Evolutionary conservation across 2,329 filamentous ascomycete species (phyloP).

Genomic region (Fulvia fulva): DNA sequence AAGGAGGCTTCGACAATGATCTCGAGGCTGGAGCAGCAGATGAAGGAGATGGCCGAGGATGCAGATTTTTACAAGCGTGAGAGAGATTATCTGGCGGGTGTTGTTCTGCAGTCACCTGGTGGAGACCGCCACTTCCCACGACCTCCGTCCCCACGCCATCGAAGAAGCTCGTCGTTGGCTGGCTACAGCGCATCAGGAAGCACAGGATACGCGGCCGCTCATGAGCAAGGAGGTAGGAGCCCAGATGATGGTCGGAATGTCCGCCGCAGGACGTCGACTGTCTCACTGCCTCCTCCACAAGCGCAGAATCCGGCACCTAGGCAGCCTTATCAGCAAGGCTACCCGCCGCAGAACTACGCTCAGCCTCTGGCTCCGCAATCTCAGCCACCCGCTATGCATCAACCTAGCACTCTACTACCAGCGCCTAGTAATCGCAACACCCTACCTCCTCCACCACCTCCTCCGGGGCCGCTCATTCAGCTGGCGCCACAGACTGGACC

Average conservation of each 20-base stretch:
- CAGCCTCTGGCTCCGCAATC: constrained; percentile 10
- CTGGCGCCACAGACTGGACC: constrained; percentile 33
- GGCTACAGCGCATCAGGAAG: constrained; percentile 8
- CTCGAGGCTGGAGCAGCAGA: constrained; percentile 63
- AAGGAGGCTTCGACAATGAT: constrained; percentile 67
- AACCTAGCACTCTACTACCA: constrained; percentile 17
- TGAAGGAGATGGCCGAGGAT: constrained; percentile 65
- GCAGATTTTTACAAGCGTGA: constrained; percentile 71
- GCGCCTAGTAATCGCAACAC: constrained; percentile 17
- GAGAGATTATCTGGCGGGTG: constrained; percentile 65
- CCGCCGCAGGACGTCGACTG: constrained; percentile 26
- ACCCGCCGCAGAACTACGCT: constrained; percentile 18
- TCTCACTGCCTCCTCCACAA: constrained; percentile 24
- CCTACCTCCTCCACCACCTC: constrained; percentile 10
- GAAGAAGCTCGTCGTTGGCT: constrained; percentile 20
- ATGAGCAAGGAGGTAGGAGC: constrained; percentile 24
- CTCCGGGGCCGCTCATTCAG: constrained; percentile 27
- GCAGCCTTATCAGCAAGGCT: constrained; percentile 9
- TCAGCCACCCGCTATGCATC: constrained; percentile 15
- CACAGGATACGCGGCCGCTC: constrained; percentile 19
- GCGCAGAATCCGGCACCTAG: constrained; percentile 4
- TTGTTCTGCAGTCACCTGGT: constrained; percentile 58
- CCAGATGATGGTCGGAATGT: constrained; percentile 28
- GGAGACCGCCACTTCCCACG: constrained; percentile 44
- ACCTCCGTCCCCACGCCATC: constrained; percentile 40